A percentile compares a stretch with the other conserved stretches of the same genome.
These are phyloP conservation scores for Castanea sativa DNA, from an alignment of 306 rosid genomes.

Conservation along the genomic window DNA sequence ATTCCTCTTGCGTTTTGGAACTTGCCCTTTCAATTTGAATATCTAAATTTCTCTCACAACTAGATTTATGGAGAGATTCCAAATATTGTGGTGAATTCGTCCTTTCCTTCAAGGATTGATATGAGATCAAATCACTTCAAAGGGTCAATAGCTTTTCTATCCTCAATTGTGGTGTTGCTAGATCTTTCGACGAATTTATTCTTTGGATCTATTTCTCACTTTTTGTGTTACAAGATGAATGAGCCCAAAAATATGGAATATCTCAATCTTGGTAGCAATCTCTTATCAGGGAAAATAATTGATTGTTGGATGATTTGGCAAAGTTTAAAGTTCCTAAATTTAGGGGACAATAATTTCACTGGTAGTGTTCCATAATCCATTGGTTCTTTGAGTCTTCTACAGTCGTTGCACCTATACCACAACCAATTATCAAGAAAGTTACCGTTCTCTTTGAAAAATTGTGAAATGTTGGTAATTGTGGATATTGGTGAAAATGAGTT, in stretches of 20 bases:
- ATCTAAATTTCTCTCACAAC: too few relatives aligned
- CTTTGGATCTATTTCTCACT: not conserved
- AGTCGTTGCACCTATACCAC: constrained; percentile 9
- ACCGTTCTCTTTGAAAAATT: not conserved
- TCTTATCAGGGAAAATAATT: constrained; percentile 8
- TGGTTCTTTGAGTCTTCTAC: not conserved
- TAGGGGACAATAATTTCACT: not conserved
- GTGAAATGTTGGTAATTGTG: not conserved
- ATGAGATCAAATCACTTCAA: not conserved
- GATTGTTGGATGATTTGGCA: constrained; percentile 17
- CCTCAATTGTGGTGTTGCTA: not conserved
- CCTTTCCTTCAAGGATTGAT: not conserved
- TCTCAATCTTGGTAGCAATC: constrained; percentile 4
- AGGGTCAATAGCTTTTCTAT: not conserved
- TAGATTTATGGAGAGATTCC: too few relatives aligned
- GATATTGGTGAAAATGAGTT: constrained; percentile 9
- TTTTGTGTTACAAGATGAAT: not conserved
- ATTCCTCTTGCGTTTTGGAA: constrained; percentile 16
- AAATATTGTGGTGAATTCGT: too few relatives aligned
- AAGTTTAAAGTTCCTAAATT: not conserved
- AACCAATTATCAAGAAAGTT: constrained; percentile 22
- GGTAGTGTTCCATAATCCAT: constrained; percentile 10
- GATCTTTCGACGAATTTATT: constrained; percentile 5
- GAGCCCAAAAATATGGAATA: not conserved
- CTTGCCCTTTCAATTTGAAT: too few relatives aligned